phyloP scores from a whole-genome alignment of 164 flowering plant species.

The Paratinospora sagittata region DNA sequence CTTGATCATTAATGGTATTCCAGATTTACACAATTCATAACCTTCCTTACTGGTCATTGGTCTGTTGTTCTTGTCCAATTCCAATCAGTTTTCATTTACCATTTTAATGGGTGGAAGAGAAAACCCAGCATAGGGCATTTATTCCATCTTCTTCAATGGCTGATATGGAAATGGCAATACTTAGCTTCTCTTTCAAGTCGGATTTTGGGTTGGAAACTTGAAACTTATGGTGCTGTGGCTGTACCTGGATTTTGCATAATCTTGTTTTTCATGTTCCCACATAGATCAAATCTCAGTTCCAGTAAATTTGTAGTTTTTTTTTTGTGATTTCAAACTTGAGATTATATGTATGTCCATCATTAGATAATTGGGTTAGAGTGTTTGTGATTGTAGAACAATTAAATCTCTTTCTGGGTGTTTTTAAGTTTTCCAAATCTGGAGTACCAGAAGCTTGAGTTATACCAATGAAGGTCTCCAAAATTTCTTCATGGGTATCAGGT shows the following conservation, averaged over 20 bases:
- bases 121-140: not conserved
- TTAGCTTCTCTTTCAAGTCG: no score
- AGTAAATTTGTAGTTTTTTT: no score
- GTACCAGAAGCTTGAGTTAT: not conserved
- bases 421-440: not conserved
- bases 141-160: not conserved
- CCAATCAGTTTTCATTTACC: no score
- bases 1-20: not conserved
- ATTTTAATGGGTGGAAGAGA: not conserved
- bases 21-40: not conserved
- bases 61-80: no score
- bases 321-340: no score
- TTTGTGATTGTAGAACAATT: not conserved
- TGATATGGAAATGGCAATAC: not conserved
- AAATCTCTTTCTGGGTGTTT: not conserved
- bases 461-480: slow-evolving; percentile 10
- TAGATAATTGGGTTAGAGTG: not conserved
- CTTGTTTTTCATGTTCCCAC: no score
- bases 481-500: slow-evolving; percentile 8
- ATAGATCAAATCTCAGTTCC: no score
- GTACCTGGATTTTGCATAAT: no score
- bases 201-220: no score
- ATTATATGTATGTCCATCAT: no score
- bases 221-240: no score
- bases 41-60: no score